Evolutionary conservation across 169 alveolate genomes (phyloP).

Genomic region (Eimeria necatrix): DNA sequence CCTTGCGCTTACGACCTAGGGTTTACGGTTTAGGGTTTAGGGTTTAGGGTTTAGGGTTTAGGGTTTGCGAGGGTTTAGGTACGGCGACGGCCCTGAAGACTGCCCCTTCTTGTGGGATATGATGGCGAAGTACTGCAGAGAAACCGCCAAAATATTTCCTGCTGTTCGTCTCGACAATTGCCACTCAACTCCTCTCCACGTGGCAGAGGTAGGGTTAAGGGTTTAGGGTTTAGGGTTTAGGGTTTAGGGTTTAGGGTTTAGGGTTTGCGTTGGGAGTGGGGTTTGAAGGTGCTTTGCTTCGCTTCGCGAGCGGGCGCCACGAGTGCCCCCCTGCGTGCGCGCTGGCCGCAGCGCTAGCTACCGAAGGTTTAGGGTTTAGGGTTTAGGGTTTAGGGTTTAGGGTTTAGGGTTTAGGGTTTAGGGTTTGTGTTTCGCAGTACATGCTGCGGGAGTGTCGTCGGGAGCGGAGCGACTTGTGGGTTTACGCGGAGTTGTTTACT

Average conservation of each 20-base stretch:
- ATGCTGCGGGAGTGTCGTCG: constrained; percentile 93
- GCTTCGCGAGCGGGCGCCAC: too few relatives aligned
- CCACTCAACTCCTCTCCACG: constrained; percentile 96
- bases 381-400: constrained; percentile 39
- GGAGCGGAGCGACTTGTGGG: constrained; percentile 91
- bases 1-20: neutral
- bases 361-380: neutral
- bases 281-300: too few relatives aligned
- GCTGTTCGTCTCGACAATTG: constrained; percentile 97
- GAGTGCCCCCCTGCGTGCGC: too few relatives aligned
- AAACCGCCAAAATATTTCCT: constrained; percentile 92
- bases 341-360: too few relatives aligned
- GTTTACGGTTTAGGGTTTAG: constrained; percentile 37
- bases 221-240: constrained; percentile 13
- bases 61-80: constrained; percentile 84
- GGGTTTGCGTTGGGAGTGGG: too few relatives aligned
- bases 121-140: constrained; percentile 93
- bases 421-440: constrained; percentile 81
- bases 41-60: constrained; percentile 47
- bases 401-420: constrained; percentile 49
- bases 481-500: constrained; percentile 96
- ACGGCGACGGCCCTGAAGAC: constrained; percentile 92
- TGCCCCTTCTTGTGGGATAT: constrained; percentile 94
- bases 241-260: constrained; percentile 18
- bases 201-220: constrained; percentile 87